Evolutionary conservation across 2,329 filamentous ascomycete genomes (phyloP), one percentile per base, ranked within the genome.

Genomic region (Clathrospora elynae): DNA sequence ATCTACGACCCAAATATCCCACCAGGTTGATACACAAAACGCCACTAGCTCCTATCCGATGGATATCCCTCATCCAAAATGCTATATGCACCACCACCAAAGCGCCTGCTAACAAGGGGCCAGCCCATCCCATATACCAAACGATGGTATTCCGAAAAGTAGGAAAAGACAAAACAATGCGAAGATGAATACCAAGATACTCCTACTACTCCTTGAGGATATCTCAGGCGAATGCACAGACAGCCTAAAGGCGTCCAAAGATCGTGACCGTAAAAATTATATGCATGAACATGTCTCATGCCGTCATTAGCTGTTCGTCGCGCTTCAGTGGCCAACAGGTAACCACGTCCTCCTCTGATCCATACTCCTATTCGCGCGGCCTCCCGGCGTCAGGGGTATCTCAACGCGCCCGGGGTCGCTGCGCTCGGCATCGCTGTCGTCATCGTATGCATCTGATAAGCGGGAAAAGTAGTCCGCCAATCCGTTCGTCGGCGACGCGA

Each of bases 401-500:
- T 84, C 81, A 10, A 78, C 71, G 12, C 75, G 67, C 10, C 69
- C 69, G 12, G 61, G 59, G 36, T 58, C 57, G 18, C 71, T 71
- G 17, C 51, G 54, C 16, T 73, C 79, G 6, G 58, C 64, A 25
- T 81, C 78, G 28, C 75, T 76, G 28, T 89, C 85, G 42, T 88
- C 86, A 42, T 77, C 74, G 47, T 78, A 78, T 3, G 74, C 70
- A 52, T 89, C 81, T 0, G 87, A 87, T 25, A 95, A 73, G 1
- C 91, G 82, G 0, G 85, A 77, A 66, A 96, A 96, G 68, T 96
- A 96, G 61, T 96, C 91, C 1, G 90, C 87, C 32, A 96, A 70
- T 0, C 81, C 81, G 9, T 68, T 85, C 71, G 73, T 90, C 69
- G 66, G 89, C 11, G 86, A 87, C 1, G 93, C 82, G 24, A 95